phyloP scores from a whole-genome alignment of 495 filamentous ascomycete genomes.

The Cercophora samala region DNA sequence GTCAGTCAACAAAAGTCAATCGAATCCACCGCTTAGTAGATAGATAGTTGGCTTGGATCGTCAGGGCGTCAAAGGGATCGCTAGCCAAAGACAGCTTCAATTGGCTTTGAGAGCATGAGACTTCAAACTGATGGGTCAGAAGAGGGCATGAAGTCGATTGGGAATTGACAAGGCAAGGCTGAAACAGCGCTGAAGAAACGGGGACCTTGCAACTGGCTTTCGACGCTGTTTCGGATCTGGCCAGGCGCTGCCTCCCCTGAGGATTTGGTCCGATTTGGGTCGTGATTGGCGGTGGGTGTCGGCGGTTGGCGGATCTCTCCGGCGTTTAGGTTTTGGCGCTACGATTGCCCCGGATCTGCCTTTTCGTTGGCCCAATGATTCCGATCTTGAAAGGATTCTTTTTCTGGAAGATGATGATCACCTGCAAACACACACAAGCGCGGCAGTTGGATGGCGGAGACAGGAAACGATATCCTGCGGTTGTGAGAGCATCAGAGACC shows the following conservation, averaged over 20 bases:
- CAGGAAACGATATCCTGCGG: not conserved
- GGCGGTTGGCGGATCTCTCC: constrained; percentile 15
- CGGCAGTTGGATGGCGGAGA: not conserved
- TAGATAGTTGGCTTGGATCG: not conserved
- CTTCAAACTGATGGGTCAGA: not conserved
- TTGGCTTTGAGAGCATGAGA: not conserved
- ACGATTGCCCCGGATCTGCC: not conserved
- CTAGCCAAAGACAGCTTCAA: not conserved
- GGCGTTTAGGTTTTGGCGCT: constrained; percentile 8
- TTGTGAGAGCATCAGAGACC: not conserved
- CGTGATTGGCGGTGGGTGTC: not conserved
- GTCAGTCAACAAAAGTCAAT: not conserved
- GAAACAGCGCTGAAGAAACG: not conserved
- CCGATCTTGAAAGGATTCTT: not conserved
- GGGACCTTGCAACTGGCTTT: not conserved
- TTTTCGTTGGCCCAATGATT: not conserved
- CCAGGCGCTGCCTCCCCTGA: not conserved
- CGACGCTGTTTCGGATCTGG: constrained; percentile 11
- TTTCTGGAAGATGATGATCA: not conserved
- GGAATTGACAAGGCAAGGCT: not conserved
- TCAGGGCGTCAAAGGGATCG: not conserved
- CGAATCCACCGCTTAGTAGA: not conserved
- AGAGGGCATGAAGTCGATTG: not conserved
- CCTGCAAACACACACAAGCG: not conserved
- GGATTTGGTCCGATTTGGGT: constrained; percentile 8